Evolutionary conservation across 208 protist genomes (phyloP).

Genomic region (Kentomonas sorsogonicus): DNA sequence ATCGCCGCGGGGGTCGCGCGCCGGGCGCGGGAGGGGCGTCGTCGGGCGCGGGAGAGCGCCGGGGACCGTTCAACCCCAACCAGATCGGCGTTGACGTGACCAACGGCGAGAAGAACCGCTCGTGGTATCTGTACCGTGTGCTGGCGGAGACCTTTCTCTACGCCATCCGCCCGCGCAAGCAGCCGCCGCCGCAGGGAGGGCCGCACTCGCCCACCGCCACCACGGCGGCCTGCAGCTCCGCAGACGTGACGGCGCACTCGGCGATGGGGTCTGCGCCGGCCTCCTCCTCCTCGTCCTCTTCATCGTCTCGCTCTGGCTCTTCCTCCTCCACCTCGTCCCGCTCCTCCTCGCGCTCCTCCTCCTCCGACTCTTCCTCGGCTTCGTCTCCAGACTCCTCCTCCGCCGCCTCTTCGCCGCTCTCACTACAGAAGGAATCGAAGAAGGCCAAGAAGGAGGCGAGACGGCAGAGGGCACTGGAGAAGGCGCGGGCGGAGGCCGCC

Average conservation of each 20-base stretch:
- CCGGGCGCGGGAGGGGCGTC: neutral
- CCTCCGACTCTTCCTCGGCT: neutral
- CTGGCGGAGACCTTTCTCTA: constrained; percentile 47
- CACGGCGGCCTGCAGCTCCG: neutral
- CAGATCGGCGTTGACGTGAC: constrained; percentile 71
- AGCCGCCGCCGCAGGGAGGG: neutral
- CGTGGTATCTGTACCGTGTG: constrained; percentile 67
- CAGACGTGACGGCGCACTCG: neutral
- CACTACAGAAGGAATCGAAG: too few relatives aligned
- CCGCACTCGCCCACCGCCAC: too few relatives aligned
- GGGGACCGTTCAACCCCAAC: constrained; percentile 53
- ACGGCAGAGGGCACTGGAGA: too few relatives aligned
- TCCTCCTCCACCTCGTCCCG: neutral
- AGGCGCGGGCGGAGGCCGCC: too few relatives aligned
- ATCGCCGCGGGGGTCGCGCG: too few relatives aligned
- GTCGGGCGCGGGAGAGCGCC: constrained; percentile 2
- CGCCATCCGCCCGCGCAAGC: constrained; percentile 20
- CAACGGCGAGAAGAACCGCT: constrained; percentile 39
- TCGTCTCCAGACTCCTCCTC: too few relatives aligned
- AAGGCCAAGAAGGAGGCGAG: too few relatives aligned
- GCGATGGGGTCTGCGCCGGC: neutral
- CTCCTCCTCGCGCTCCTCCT: constrained; percentile 2
- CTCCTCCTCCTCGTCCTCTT: neutral
- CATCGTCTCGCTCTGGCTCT: neutral
- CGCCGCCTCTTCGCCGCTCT: too few relatives aligned